phyloP scores from a whole-genome alignment of 2,329 filamentous ascomycete species.

The Neofusicoccum ribis region DNA sequence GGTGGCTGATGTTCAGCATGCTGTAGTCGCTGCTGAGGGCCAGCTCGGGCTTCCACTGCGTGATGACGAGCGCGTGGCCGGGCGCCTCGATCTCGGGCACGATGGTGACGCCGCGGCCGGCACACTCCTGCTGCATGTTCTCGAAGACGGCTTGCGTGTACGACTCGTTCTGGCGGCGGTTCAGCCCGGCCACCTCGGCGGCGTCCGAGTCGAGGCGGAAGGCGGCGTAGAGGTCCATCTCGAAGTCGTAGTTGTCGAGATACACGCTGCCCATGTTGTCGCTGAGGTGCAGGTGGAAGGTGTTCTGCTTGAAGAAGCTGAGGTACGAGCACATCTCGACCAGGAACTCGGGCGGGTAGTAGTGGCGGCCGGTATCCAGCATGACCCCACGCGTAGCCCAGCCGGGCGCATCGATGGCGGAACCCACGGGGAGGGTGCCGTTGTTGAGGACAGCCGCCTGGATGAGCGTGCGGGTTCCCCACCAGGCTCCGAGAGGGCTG shows the following conservation, averaged over 20 bases:
- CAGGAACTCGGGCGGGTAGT: constrained; percentile 56
- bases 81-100: constrained; percentile 41
- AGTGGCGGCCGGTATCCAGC: constrained; percentile 58
- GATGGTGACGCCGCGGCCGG: constrained; percentile 37
- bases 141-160: constrained; percentile 37
- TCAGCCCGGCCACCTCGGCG: constrained; percentile 50
- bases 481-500: constrained; percentile 58
- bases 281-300: constrained; percentile 59
- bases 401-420: constrained; percentile 51
- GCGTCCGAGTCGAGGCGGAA: constrained; percentile 57
- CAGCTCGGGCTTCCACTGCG: constrained; percentile 42
- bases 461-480: constrained; percentile 58
- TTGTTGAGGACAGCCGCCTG: constrained; percentile 50
- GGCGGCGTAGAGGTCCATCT: constrained; percentile 54
- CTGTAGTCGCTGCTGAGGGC: constrained; percentile 38
- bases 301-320: constrained; percentile 63
- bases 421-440: constrained; percentile 45
- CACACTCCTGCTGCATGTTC: constrained; percentile 37
- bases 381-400: constrained; percentile 36
- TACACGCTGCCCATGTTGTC: constrained; percentile 49
- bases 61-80: constrained; percentile 38
- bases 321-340: constrained; percentile 61
- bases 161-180: constrained; percentile 43
- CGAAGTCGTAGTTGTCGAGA: constrained; percentile 48
- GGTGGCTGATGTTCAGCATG: constrained; percentile 38